Evolutionary conservation across 2,329 filamentous ascomycete species (phyloP), one percentile per base, ranked within the genome.

Genomic region (Zymoseptoria passerinii): DNA sequence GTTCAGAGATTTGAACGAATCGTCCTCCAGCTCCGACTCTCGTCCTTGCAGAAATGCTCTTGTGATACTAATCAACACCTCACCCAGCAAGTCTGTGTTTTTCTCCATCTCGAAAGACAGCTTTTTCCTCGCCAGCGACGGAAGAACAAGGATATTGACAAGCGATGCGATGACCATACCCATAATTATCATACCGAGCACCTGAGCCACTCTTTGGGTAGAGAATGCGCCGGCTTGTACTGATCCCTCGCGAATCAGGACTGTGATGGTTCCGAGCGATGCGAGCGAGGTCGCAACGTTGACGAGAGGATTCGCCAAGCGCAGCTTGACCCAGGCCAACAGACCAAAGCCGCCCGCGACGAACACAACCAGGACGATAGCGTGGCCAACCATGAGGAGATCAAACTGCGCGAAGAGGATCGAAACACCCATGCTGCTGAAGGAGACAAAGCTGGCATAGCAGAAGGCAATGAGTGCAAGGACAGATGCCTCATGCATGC

Each of bases 211-310:
- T 73, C 95, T 95, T 59, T 84, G 84, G 66, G 88, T 84, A 0
- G 88, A 91, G 68, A 96, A 90, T 55, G 87, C 86, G 5, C 89
- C 90, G 35, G 82, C 85, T 67, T 95, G 89, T 0, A 96, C 86
- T 2, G 90, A 85, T 54, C 90, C 91, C 73, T 96, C 92, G 74
- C 95, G 95, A 9, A 92, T 96, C 61, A 96, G 78, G 51, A 95
- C 84, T 2, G 89, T 92, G 69, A 96, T 95, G 63, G 94, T 89
- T 53, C 90, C 90, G 58, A 97, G 85, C 35, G 90, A 92, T 6
- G 92, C 85, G 64, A 96, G 78, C 29, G 91, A 96, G 65, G 88
- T 90, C 52, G 88, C 89, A 10, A 75, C 72, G 54, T 75, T 75
- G 55, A 75, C 73, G n/a, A 75, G 64, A 2, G 73, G 71, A 57